Evolutionary conservation across 805 yeast genomes (phyloP).

Genomic region (Maudiozyma barnettii): DNA sequence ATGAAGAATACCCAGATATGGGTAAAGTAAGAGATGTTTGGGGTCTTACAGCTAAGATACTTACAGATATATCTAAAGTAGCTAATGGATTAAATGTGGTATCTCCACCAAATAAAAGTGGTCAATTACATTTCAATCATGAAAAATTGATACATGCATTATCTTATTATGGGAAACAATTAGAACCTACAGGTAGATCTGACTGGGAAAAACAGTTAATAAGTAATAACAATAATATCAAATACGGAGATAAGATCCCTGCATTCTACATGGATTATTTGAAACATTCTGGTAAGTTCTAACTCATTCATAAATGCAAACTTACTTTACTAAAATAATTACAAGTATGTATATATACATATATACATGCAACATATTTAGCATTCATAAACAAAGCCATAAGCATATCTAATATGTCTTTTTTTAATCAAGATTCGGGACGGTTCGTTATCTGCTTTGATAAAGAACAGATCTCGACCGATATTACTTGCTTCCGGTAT

Average conservation of each 20-base stretch:
- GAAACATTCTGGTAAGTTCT: background rate
- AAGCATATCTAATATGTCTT: background rate
- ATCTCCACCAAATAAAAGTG: background rate
- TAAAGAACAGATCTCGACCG: too few relatives aligned
- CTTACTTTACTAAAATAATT: background rate
- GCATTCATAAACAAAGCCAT: background rate
- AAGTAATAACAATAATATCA: conserved; percentile 21
- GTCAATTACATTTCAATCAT: conserved; percentile 26
- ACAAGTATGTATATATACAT: background rate
- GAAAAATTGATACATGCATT: conserved; percentile 56
- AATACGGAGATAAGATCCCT: conserved; percentile 30
- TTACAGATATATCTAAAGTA: conserved; percentile 60
- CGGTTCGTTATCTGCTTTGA: too few relatives aligned
- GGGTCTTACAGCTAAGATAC: conserved; percentile 75
- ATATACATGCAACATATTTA: background rate
- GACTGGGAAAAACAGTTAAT: conserved; percentile 49
- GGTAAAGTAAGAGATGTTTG: conserved; percentile 56
- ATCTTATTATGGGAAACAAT: conserved; percentile 45
- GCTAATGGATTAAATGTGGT: conserved; percentile 39
- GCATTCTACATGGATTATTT: conserved; percentile 10
- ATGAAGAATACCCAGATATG: conserved; percentile 34
- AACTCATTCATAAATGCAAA: background rate
- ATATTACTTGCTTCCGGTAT: too few relatives aligned
- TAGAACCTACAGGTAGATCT: conserved; percentile 39
- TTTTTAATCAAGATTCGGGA: too few relatives aligned